Evolutionary conservation across 257 asterid genomes (phyloP).

Genomic region (Plantago major): DNA sequence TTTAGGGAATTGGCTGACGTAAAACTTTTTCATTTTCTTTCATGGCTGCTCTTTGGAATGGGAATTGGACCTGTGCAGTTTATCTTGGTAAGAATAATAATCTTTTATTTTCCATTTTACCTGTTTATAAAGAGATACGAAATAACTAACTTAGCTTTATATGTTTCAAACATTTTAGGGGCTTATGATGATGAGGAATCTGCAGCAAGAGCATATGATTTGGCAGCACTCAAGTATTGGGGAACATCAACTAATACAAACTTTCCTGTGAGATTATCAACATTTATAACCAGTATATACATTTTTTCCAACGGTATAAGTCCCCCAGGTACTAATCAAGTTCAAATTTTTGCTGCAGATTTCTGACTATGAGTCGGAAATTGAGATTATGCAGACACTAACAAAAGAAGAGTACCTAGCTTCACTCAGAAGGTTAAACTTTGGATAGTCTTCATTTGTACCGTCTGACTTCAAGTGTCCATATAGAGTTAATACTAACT

Average conservation of each 20-base stretch:
- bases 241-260: slow-evolving; percentile 36
- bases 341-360: slow-evolving; percentile 24
- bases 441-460: background rate
- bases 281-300: background rate
- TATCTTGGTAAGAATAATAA: slow-evolving; percentile 34
- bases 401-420: slow-evolving; percentile 46
- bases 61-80: slow-evolving; percentile 24
- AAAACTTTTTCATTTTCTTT: slow-evolving; percentile 1
- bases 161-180: slow-evolving; percentile 18
- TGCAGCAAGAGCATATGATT: slow-evolving; percentile 45
- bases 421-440: background rate
- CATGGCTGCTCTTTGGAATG: background rate
- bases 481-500: background rate
- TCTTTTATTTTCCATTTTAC: background rate
- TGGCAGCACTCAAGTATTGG: slow-evolving; percentile 44
- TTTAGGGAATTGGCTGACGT: background rate
- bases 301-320: background rate
- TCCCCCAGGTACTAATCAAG: background rate
- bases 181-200: slow-evolving; percentile 48
- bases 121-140: background rate
- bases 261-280: slow-evolving; percentile 23
- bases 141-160: background rate
- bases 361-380: slow-evolving; percentile 31
- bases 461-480: background rate
- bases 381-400: slow-evolving; percentile 34